Evolutionary conservation across 2,329 filamentous ascomycete species (phyloP), one percentile per base, ranked within the genome.

Genomic region (Penicillium olsonii): DNA sequence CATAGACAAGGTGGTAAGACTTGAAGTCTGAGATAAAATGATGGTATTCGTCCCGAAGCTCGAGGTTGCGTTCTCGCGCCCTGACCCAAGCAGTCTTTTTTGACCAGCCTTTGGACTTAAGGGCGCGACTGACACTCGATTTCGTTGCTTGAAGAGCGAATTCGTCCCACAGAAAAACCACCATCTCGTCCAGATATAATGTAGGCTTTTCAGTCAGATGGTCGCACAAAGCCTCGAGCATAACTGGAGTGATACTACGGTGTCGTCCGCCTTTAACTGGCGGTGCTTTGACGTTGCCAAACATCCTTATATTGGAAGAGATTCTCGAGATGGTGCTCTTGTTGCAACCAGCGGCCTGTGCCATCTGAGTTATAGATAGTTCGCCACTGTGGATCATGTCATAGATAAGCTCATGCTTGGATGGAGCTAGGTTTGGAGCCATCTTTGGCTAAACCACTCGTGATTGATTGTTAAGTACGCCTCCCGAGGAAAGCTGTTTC

Each of bases 21-120:
- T 33, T 47, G n/a, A 29, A 47, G 24, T 47, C 44, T 19, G 19
- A 41, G 15, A 47, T 47, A 35, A 37, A 34, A 19, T 41, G 44
- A 35, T 15, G n/a, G 20, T 47, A 47, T 8, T 47, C 27, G 19
- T 47, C 15, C 12, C 27, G 27, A n/a, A 41, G 39, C 11, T 41
- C 44, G 11, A 15, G 15, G 27, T 46, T 41, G 33, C 19, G n/a
- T 18, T 46, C 37, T 39, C 17, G 29, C 0, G n/a, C 44, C 39
- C 34, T 46, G 31, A 39, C 24, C 27, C 38, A n/a, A 15, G 37
- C 29, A 26, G 37, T 34, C 27, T 46, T 46, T 26, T 46, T 40
- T 4, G 44, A 41, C 44, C 15, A 47, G 10, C 19, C n/a, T 47
- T 41, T 47, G n/a, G 20, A 33, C 5, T 15, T 9, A 27, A 41